Conservation (phyloP, 495 filamentous ascomycete species). For the Neurospora terricola region DNA sequence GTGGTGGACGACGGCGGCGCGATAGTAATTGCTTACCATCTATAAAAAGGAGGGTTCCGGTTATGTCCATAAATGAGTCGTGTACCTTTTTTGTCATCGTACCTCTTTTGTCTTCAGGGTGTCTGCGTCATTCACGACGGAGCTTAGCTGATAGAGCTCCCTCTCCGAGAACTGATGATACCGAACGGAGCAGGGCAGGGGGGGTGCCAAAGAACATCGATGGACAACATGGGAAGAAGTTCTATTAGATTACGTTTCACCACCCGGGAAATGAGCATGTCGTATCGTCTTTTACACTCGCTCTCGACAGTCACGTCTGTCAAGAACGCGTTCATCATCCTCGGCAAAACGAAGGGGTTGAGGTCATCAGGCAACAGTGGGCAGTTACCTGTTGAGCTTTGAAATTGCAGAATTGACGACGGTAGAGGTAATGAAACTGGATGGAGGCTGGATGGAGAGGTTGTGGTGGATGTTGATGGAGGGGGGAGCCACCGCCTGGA, state of each 20-base stretch:
- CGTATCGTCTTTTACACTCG: not conserved
- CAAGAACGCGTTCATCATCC: not conserved
- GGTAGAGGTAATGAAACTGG: slow-evolving; percentile 10
- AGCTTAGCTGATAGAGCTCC: not conserved
- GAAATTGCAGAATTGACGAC: not conserved
- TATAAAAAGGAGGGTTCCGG: not conserved
- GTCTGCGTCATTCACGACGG: not conserved
- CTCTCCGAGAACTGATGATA: not conserved
- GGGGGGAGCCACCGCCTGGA: slow-evolving; percentile 5
- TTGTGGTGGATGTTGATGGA: not conserved
- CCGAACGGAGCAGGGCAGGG: not conserved
- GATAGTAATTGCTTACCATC: not conserved
- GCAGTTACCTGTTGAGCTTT: not conserved
- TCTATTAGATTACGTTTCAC: not conserved
- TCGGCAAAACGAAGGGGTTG: not conserved
- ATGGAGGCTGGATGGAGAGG: slow-evolving; percentile 19
- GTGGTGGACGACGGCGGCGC: not conserved
- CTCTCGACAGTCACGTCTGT: not conserved
- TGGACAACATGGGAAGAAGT: not conserved
- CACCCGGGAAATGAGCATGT: not conserved
- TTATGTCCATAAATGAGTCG: not conserved
- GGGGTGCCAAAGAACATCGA: not conserved
- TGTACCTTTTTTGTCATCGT: not conserved
- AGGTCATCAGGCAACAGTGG: not conserved
- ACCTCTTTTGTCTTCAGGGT: not conserved